These are phyloP conservation scores for Pachysandra terminalis DNA, from an alignment of 164 flowering plant genomes.

Conservation along the genomic window DNA sequence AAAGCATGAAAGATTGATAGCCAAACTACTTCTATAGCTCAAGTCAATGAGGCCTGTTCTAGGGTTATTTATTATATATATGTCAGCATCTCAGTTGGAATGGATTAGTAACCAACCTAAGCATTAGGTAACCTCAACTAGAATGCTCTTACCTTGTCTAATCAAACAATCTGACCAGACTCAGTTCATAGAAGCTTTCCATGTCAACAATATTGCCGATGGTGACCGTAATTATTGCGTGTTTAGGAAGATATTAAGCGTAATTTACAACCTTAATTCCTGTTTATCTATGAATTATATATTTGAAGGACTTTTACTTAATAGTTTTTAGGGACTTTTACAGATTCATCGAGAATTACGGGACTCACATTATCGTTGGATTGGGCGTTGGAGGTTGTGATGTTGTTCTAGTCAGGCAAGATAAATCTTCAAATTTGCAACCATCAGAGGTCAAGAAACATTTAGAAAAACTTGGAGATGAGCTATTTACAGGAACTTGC, in stretches of 20 bases:
- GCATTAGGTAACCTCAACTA: not conserved
- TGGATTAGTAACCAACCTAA: not conserved
- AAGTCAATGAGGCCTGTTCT: not conserved
- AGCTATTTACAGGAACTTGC: constrained; percentile 72
- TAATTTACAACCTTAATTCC: no score
- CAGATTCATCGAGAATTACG: constrained; percentile 85
- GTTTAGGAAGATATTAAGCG: no score
- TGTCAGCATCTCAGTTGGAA: not conserved
- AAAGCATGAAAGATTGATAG: no score
- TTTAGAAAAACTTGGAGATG: constrained; percentile 70
- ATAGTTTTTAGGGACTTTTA: not conserved
- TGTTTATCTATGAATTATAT: no score
- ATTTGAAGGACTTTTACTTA: no score
- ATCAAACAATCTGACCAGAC: not conserved
- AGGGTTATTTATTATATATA: not conserved
- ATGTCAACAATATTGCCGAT: no score
- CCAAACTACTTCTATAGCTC: not conserved
- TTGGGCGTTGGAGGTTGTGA: constrained; percentile 73
- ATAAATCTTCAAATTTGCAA: constrained; percentile 53
- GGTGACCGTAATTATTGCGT: no score
- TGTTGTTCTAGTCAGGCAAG: constrained; percentile 62
- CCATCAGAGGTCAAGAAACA: constrained; percentile 62
- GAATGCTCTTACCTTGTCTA: not conserved
- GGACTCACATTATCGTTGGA: constrained; percentile 83
- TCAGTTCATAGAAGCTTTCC: no score